Percentiles rank a stretch among this genome's conserved stretches.
Conservation (phyloP, 495 filamentous ascomycete species). For the Hypomontagnella monticulosa region DNA sequence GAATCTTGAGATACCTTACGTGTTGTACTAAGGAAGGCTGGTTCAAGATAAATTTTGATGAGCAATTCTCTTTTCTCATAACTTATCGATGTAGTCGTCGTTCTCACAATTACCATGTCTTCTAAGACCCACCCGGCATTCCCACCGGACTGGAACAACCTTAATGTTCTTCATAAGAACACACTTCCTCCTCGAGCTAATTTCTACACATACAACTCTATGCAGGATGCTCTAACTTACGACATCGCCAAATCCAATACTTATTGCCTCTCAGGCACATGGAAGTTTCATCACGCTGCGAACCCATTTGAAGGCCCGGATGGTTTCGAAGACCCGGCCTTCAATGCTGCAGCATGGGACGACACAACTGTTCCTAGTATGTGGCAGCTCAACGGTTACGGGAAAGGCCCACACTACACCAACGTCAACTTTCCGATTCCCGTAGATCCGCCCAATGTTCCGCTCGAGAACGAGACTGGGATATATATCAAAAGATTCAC, state of each 20-base stretch:
- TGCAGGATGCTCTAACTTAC: conserved; percentile 42
- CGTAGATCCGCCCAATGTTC: conserved; percentile 65
- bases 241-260: conserved; percentile 43
- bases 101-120: conserved; percentile 22
- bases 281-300: conserved; percentile 66
- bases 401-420: conserved; percentile 66
- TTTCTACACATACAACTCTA: conserved; percentile 53
- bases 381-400: conserved; percentile 74
- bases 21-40: too few species aligned
- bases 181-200: conserved; percentile 62
- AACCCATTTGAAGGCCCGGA: conserved; percentile 60
- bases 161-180: conserved; percentile 58
- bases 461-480: conserved; percentile 68
- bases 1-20: neutral
- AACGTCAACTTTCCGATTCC: conserved; percentile 70
- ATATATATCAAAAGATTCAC: conserved; percentile 66
- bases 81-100: neutral
- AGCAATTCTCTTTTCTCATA: too few species aligned
- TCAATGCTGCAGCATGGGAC: conserved; percentile 53
- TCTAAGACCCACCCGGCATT: conserved; percentile 23
- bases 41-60: too few species aligned
- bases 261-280: conserved; percentile 62
- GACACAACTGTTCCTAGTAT: conserved; percentile 68
- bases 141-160: conserved; percentile 59
- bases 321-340: conserved; percentile 38